Percentiles rank a stretch among this genome's conserved stretches.
Conservation (phyloP, 148 eudicot genomes). For the Fagopyrum homotropicum region DNA sequence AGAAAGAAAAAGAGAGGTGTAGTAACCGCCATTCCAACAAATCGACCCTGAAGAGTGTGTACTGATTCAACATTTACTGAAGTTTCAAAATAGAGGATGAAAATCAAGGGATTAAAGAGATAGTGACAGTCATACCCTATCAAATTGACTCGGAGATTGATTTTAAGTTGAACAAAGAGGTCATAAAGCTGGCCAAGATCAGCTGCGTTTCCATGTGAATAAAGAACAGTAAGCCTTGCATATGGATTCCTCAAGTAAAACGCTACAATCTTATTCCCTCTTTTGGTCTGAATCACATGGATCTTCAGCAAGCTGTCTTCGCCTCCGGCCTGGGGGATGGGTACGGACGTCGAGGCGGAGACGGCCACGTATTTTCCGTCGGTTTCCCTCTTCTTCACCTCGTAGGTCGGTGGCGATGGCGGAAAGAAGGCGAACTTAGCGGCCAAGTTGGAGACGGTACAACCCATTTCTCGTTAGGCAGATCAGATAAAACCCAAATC, state of each 20-base stretch:
- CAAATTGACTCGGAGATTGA: constrained; percentile 87
- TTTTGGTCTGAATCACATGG: constrained; percentile 59
- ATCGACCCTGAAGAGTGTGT: constrained; percentile 53
- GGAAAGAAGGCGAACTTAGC: constrained; percentile 95
- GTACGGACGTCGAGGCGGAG: constrained; percentile 42
- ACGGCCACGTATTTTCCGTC: constrained; percentile 63
- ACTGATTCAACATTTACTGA: constrained; percentile 33
- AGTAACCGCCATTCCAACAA: constrained; percentile 39
- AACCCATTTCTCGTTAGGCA: constrained; percentile 50
- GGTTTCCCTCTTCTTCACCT: constrained; percentile 49
- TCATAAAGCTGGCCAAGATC: constrained; percentile 94
- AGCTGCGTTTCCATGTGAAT: constrained; percentile 98
- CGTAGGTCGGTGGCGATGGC: constrained; percentile 83
- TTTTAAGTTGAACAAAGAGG: constrained; percentile 91
- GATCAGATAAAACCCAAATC: constrained; percentile 30
- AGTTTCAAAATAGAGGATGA: background rate
- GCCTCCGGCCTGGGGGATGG: constrained; percentile 36
- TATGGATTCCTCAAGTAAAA: constrained; percentile 73
- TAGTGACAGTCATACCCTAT: constrained; percentile 50
- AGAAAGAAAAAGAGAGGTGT: background rate
- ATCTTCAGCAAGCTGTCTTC: constrained; percentile 58
- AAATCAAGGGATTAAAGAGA: background rate
- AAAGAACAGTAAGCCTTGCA: constrained; percentile 77
- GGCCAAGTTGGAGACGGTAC: constrained; percentile 68
- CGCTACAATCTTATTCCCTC: constrained; percentile 80